A percentile compares a stretch with the other conserved stretches of the same genome.
These are phyloP conservation scores for Nymphaea thermarum DNA, from an alignment of 164 flowering plant genomes.

Conservation along the genomic window DNA sequence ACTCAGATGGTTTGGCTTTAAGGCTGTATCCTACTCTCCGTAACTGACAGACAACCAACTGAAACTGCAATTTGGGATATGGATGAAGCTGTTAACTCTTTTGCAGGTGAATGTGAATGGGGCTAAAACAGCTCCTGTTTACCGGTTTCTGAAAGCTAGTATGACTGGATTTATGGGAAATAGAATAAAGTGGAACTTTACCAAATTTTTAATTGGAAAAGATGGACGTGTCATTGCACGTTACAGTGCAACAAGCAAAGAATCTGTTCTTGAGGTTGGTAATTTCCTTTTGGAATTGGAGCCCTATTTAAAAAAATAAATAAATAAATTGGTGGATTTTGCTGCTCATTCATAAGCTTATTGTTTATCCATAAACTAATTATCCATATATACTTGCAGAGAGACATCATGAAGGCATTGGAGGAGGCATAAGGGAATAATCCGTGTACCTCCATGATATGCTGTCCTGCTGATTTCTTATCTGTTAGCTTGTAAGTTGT, in stretches of 20 bases:
- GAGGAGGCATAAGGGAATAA: conserved; percentile 4
- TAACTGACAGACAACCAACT: neutral
- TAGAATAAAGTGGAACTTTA: conserved; percentile 84
- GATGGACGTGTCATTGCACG: conserved; percentile 55
- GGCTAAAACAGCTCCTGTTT: conserved; percentile 57
- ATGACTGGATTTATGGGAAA: conserved; percentile 37
- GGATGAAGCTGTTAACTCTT: neutral
- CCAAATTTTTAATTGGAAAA: conserved; percentile 68
- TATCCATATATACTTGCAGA: conserved; percentile 8
- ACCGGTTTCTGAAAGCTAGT: conserved; percentile 55
- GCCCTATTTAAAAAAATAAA: neutral
- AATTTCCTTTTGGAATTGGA: neutral
- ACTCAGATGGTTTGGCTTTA: neutral
- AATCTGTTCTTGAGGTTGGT: conserved; percentile 53
- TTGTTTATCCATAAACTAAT: neutral
- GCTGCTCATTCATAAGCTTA: neutral
- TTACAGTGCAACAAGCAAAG: conserved; percentile 40
- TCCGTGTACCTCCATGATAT: neutral
- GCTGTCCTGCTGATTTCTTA: too few relatives aligned
- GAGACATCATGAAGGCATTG: conserved; percentile 15
- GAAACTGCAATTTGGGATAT: neutral
- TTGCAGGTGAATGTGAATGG: conserved; percentile 72
- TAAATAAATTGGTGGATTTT: neutral
- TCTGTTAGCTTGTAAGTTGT: too few relatives aligned
- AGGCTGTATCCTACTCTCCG: neutral